A percentile compares a stretch with the other conserved stretches of the same genome.
These are phyloP conservation scores for Eimeria falciformis DNA, from an alignment of 169 alveolate genomes.

Conservation along the genomic window DNA sequence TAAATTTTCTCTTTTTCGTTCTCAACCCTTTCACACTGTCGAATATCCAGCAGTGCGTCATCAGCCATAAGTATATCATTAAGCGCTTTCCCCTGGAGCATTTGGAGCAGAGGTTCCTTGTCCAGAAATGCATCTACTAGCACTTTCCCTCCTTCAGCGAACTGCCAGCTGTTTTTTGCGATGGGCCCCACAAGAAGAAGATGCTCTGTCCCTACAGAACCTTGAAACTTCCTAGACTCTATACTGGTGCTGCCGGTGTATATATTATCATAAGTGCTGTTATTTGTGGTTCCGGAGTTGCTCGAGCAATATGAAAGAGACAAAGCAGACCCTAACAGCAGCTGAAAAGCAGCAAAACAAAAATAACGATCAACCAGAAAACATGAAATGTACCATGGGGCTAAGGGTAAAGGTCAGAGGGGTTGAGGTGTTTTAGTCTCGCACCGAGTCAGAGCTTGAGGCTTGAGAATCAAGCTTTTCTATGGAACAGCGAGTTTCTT, in stretches of 20 bases:
- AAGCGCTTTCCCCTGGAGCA: constrained; percentile 60
- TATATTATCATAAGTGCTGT: not conserved
- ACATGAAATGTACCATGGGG: not conserved
- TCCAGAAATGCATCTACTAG: constrained; percentile 51
- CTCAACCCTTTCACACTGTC: too few species aligned
- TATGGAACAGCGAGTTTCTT: not conserved
- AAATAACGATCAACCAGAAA: not conserved
- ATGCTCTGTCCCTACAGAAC: constrained; percentile 30
- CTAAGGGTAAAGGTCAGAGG: too few species aligned
- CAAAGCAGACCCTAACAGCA: too few species aligned
- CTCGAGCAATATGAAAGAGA: too few species aligned
- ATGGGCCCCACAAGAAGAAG: constrained; percentile 41
- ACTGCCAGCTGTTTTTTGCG: constrained; percentile 36
- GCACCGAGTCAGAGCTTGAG: not conserved
- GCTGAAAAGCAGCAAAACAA: not conserved
- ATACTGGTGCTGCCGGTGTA: not conserved
- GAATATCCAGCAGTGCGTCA: not conserved
- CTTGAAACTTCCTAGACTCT: too few species aligned
- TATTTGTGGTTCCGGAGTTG: too few species aligned
- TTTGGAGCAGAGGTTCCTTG: constrained; percentile 46
- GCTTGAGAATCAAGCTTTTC: not conserved
- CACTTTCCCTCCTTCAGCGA: constrained; percentile 30
- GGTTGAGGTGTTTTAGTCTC: too few species aligned
- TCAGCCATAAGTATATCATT: constrained; percentile 43
- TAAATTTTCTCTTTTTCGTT: not conserved